Evolutionary conservation across 768 basidiomycete species (phyloP).

Genomic region (Hebeloma cylindrosporum): DNA sequence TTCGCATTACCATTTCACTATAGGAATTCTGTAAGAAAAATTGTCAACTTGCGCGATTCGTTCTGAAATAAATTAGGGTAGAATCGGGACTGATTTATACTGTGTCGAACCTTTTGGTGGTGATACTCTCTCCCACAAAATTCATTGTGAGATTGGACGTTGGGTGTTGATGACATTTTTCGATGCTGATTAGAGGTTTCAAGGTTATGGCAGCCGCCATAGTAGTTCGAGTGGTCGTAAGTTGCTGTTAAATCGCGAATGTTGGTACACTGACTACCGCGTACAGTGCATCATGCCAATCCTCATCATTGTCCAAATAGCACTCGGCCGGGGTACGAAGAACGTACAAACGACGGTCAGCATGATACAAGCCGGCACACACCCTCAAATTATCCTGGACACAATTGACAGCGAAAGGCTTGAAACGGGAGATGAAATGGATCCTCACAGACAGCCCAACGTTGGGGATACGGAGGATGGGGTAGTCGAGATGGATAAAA

Average conservation of each 20-base stretch:
- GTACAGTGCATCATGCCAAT: constrained; percentile 26
- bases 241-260: constrained; percentile 1
- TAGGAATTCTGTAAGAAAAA: constrained; percentile 28
- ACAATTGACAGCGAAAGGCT: constrained; percentile 15
- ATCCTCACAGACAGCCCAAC: constrained; percentile 2
- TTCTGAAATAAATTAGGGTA: constrained; percentile 13
- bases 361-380: constrained; percentile 10
- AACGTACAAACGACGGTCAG: constrained; percentile 20
- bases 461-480: neutral
- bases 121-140: constrained; percentile 17
- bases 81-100: constrained; percentile 26
- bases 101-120: constrained; percentile 13
- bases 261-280: neutral
- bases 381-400: constrained; percentile 16
- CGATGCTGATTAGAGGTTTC: neutral
- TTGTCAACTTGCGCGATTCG: neutral
- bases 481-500: too few relatives aligned
- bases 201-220: constrained; percentile 22
- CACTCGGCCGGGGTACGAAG: constrained; percentile 19
- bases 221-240: constrained; percentile 21
- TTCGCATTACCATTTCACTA: constrained; percentile 24
- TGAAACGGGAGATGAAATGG: neutral
- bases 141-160: constrained; percentile 18
- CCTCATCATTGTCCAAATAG: constrained; percentile 27
- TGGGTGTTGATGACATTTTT: neutral